Evolutionary conservation across 2,329 filamentous ascomycete genomes (phyloP), one percentile per base, ranked within the genome.

Genomic region (Helotiales sp.): DNA sequence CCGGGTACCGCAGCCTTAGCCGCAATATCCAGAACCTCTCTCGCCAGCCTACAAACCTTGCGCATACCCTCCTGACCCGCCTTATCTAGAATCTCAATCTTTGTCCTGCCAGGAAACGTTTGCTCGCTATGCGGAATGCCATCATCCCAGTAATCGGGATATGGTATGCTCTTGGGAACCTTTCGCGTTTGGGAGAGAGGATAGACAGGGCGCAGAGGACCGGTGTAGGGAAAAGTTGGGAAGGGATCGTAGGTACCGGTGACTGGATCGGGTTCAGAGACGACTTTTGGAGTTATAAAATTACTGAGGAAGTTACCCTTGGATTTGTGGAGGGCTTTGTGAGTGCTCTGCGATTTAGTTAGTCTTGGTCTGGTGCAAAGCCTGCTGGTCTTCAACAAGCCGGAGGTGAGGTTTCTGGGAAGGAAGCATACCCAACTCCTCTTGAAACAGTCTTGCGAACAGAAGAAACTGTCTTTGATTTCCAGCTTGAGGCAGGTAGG

Each of bases 371-470:
- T 22, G 30, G 59, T 11, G 22, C 22, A 50, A 26, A 57, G 8
- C 7, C 26, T 20, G 24, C 57, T 52, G 4, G 7, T 15, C 7
- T 37, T 1, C 37, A 54, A 20, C 17, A 43, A 13, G 10, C 52
- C 47, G 20, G 34, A 54, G n/a, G 10, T 17, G 11, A 43, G 8
- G 1, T 6, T 15, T n/a, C 8, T 10, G 30, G 22, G 20, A 26
- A 24, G 50, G 20, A 13, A 28, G 71, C 87, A 75, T 89, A 98
- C 96, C 96, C 96, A 99, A 84, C 93, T 99, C 80, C 89, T 91
- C 86, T 97, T 98, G 83, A 99, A 99, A 84, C 96, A 99, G 75
- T 98, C 96, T 80, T 99, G 96, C 30, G 93, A 93, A 84, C 96
- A 99, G 83, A 98, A 99, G 82, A 89, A 97, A 82, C 93, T 97